Evolutionary conservation across 176 grass and related monocot species (phyloP), one percentile per base, ranked within the genome.

Genomic region (Pontederia crassipes): DNA sequence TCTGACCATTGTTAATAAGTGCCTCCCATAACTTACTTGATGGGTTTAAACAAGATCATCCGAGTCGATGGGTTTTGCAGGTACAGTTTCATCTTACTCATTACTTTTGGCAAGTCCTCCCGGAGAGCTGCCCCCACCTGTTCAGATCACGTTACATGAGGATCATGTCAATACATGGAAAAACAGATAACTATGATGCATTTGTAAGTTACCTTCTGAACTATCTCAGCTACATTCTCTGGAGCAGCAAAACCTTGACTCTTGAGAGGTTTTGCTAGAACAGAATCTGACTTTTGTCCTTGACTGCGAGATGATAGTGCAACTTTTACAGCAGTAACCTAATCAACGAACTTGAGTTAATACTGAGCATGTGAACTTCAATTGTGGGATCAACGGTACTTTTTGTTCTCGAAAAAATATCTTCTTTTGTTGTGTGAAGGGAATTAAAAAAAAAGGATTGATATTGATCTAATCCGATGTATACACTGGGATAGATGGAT

Each of bases 11-110:
- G 13, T 28, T 51, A 27, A 14, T 51, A 4, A 51, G 62, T 2
- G 15, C 48, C 11, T 64, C 45, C 17, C 15, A 55, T 61, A 61
- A 24, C 75, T 90, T 78, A 97, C 92, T 86, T 93, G 71, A 98
- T 98, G 13, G 94, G 84, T 81, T 98, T 98, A 72, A 98, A 98
- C 65, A 93, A 78, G 73, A 98, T 98, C 82, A 93, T 74, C 46
- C 94, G 77, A 16, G 88, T 98, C 49, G 94, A 93, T 26, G 74
- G 85, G 67, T 98, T 98, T 83, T 93, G 87, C 68, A 98, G 78
- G 86, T 98, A 98, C 64, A 98, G 62, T 72, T 77, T 98, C 94
- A 98, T 83, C 75, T 83, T 86, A 52, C 58, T 51, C 85, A 89
- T 83, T 64, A 86, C 74, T 70, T 83, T 79, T 13, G 94, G 88